Evolutionary conservation across 305 asterid species (phyloP).

Genomic region (Fraxinus platypoda): DNA sequence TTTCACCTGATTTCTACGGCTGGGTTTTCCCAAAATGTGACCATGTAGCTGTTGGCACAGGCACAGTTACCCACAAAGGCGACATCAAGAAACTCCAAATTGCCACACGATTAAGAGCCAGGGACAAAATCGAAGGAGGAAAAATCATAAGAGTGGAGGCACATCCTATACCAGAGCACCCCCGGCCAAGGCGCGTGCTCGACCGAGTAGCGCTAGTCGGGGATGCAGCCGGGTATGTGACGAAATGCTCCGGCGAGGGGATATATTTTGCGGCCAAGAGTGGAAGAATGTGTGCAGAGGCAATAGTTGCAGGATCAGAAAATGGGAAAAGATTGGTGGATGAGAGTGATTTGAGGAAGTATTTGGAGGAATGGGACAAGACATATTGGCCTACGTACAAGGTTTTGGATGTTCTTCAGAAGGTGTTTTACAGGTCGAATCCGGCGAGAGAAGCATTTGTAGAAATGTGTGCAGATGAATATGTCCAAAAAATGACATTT

Average conservation of each 20-base stretch:
- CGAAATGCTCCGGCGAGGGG: conserved; percentile 94
- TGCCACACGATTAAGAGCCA: conserved; percentile 74
- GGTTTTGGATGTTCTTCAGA: conserved; percentile 82
- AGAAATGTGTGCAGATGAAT: conserved; percentile 86
- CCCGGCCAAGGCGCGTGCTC: conserved; percentile 64
- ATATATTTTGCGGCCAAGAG: conserved; percentile 97
- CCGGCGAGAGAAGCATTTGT: conserved; percentile 90
- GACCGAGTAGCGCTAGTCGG: conserved; percentile 87
- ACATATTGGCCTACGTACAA: conserved; percentile 94
- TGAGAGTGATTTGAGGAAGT: conserved; percentile 75
- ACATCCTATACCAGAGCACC: conserved; percentile 95
- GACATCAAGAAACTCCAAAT: conserved; percentile 75
- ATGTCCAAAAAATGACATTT: conserved; percentile 93
- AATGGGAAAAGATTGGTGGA: conserved; percentile 83
- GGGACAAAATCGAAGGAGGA: conserved; percentile 69
- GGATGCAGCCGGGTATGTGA: conserved; percentile 95
- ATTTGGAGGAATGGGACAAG: conserved; percentile 86
- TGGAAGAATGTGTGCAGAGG: conserved; percentile 97
- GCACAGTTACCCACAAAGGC: conserved; percentile 77
- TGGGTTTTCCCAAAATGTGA: conserved; percentile 97
- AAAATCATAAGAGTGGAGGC: conserved; percentile 93
- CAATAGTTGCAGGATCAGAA: conserved; percentile 80
- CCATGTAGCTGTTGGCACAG: conserved; percentile 94
- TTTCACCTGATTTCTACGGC: conserved; percentile 87
- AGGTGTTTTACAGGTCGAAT: conserved; percentile 84